Evolutionary conservation across 2,329 filamentous ascomycete genomes (phyloP).

Genomic region (Xylariales sp.): DNA sequence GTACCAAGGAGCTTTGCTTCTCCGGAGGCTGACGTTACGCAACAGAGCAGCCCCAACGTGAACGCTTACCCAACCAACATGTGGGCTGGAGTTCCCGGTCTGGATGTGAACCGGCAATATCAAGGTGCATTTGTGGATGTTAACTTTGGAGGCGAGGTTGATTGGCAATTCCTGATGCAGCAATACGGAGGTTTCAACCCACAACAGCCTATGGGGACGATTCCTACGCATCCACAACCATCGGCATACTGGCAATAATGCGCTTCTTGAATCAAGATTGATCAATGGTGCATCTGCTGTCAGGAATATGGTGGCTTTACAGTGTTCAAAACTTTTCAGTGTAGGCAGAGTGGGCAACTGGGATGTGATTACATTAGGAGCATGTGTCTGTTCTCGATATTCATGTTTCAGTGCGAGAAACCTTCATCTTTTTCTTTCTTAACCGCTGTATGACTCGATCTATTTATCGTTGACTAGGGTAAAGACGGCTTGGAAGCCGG

Average conservation of each 20-base stretch:
- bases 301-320: no score
- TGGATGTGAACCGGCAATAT: constrained; percentile 22
- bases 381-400: no score
- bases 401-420: no score
- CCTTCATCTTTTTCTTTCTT: no score
- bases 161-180: constrained; percentile 25
- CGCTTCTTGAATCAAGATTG: no score
- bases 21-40: constrained; percentile 1
- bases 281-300: no score
- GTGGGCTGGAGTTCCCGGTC: constrained; percentile 15
- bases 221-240: not conserved
- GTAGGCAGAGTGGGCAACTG: no score
- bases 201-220: constrained; percentile 8
- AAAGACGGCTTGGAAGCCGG: no score
- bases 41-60: constrained; percentile 13
- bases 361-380: no score
- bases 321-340: no score
- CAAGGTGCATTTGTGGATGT: constrained; percentile 23
- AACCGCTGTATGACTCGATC: no score
- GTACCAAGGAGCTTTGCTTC: constrained; percentile 3
- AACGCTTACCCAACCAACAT: constrained; percentile 9
- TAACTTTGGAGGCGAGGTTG: constrained; percentile 26
- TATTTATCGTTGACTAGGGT: no score
- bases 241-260: not conserved
- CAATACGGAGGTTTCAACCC: constrained; percentile 22